Evolutionary conservation across 1,284 basidiomycete species (phyloP).

Genomic region (Afroboletus lepidellus): DNA sequence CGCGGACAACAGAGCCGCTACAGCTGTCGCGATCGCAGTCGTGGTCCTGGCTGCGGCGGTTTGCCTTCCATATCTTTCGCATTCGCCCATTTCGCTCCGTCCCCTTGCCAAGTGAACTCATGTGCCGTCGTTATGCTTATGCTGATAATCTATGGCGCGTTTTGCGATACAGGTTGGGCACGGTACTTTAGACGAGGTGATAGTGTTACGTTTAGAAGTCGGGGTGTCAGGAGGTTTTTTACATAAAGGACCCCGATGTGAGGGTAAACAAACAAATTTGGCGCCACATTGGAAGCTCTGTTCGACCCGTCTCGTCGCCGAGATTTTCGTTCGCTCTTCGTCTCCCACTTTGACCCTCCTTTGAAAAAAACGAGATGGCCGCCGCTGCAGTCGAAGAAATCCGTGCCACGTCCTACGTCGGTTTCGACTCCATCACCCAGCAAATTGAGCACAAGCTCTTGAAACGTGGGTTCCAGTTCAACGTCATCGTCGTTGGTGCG

Average conservation of each 20-base stretch:
- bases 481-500: slow-evolving; percentile 92
- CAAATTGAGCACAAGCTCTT: slow-evolving; percentile 99
- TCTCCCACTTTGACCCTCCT: slow-evolving; percentile 15
- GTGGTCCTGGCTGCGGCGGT: slow-evolving; percentile 44
- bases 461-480: slow-evolving; percentile 99
- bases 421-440: slow-evolving; percentile 93
- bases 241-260: slow-evolving; percentile 26
- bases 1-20: slow-evolving; percentile 16
- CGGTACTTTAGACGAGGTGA: slow-evolving; percentile 27
- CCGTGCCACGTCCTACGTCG: slow-evolving; percentile 85
- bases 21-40: slow-evolving; percentile 40
- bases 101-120: slow-evolving; percentile 28
- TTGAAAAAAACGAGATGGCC: slow-evolving; percentile 38
- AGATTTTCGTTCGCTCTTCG: slow-evolving; percentile 23
- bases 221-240: slow-evolving; percentile 24
- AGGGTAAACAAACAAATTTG: slow-evolving; percentile 34
- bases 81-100: slow-evolving; percentile 21
- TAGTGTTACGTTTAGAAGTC: background rate
- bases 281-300: slow-evolving; percentile 22
- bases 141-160: slow-evolving; percentile 31
- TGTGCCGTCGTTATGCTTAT: slow-evolving; percentile 26
- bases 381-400: slow-evolving; percentile 65
- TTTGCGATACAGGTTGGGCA: slow-evolving; percentile 31
- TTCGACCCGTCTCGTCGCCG: slow-evolving; percentile 17
- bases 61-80: slow-evolving; percentile 41